Base-by-base conservation (phyloP, 164 flowering plant genomes). In the Chimonanthus praecox region DNA sequence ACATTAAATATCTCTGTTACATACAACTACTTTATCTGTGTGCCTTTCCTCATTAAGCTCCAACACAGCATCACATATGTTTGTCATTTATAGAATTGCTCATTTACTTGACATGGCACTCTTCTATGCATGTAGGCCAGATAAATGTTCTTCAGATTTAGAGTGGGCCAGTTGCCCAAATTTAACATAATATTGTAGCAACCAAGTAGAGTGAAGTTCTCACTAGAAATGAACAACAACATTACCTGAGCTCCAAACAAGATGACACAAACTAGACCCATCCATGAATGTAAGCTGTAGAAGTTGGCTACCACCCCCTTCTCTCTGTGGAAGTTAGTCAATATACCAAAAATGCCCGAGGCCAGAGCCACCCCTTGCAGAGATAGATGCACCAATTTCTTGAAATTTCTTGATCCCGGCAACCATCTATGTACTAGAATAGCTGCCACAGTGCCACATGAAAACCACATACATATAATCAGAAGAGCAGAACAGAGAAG, bases 201-300 rank as follows among this genome's bases (percentile, higher is more conserved):
- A 33, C 33, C 33, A 33, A 1, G 33, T 33, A 33, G 33, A 33
- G 33, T 33, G 33, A 33, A 33, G 2, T 33, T 33, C 33, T 33
- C 33, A 33, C 33, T 33, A 33, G 33, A 33, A 33, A 33, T 33
- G 33, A 33, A 33, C 1, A 33, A 33, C 33, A 33, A 33, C 33
- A 33, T 33, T 54, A 94, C 97, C 94, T 94, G 97, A 81, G 88
- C 84, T 43, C 83, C 92, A 75, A 94, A 92, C 77, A 92, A 64
- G 80, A 71, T 76, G 67, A 94, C 58, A 65, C 92, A 91, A 69
- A 91, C 68, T 80, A 94, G 79, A 47, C 97, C 98, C 97, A 92
- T 88, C 97, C 98, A 94, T 18, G 98, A 94, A 85, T 92, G 98
- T 74, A 94, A 75, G 70, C 92, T 94, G 74, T 83, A 91, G 84